Evolutionary conservation across 176 grass and related monocot genomes (phyloP).

Genomic region (Phoenix dactylifera): DNA sequence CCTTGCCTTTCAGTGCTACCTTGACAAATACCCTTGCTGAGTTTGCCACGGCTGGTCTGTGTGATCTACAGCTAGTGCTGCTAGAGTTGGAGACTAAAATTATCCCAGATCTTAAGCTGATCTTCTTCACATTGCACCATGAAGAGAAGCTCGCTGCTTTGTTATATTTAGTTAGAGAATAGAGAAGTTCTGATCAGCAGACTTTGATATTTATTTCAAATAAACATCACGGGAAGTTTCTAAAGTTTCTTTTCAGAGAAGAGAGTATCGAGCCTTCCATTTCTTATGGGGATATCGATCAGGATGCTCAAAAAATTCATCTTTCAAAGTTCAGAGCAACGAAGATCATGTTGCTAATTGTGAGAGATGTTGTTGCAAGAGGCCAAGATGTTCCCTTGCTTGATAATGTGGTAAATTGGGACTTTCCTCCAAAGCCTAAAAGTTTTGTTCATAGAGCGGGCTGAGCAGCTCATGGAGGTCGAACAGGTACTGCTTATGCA

Average conservation of each 20-base stretch:
- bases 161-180: no score
- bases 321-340: constrained; percentile 75
- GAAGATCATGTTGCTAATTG: constrained; percentile 83
- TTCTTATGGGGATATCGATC: constrained; percentile 91
- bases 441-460: constrained; percentile 91
- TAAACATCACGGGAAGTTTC: constrained; percentile 87
- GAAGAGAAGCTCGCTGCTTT: constrained; percentile 96
- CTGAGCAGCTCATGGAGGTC: constrained; percentile 60
- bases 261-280: constrained; percentile 68
- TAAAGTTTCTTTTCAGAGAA: constrained; percentile 77
- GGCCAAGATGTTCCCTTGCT: constrained; percentile 92
- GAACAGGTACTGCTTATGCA: constrained; percentile 79
- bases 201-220: constrained; percentile 90
- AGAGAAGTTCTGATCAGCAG: constrained; percentile 62
- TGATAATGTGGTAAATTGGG: constrained; percentile 98
- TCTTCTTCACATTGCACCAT: constrained; percentile 70
- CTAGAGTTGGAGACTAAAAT: constrained; percentile 83
- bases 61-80: constrained; percentile 61
- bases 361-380: constrained; percentile 93
- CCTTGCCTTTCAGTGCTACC: constrained; percentile 86
- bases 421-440: constrained; percentile 89
- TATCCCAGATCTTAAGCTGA: constrained; percentile 73
- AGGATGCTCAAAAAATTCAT: constrained; percentile 80
- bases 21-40: constrained; percentile 70
- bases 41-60: constrained; percentile 77